phyloP scores from a whole-genome alignment of 2,329 filamentous ascomycete species.

The Aaosphaeria arxii region DNA sequence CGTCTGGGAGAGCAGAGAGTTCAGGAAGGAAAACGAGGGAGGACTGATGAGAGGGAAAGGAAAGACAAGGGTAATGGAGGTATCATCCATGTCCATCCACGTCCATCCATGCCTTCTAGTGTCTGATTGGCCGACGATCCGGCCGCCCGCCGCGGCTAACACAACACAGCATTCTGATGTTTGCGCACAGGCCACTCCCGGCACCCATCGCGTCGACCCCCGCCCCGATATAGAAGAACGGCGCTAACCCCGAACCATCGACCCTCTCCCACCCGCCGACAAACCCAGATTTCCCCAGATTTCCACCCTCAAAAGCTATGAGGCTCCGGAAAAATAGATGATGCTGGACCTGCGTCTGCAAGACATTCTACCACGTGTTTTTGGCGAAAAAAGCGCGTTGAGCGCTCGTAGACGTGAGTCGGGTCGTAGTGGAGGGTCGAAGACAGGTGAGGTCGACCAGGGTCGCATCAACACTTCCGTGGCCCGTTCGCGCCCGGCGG shows the following conservation, averaged over 20 bases:
- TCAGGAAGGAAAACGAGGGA: too few species aligned
- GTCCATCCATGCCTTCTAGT: not conserved
- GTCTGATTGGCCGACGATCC: not conserved
- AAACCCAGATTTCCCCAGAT: not conserved
- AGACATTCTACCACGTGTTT: not conserved
- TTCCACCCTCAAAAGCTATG: too few species aligned
- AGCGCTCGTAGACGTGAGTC: not conserved
- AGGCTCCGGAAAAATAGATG: not conserved
- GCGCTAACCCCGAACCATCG: too few species aligned
- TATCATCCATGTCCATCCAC: too few species aligned
- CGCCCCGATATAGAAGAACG: too few species aligned
- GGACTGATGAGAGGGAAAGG: too few species aligned
- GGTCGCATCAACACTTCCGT: too few species aligned
- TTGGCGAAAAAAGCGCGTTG: constrained; percentile 1
- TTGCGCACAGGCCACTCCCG: too few species aligned
- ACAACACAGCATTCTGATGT: too few species aligned
- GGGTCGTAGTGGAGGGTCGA: not conserved
- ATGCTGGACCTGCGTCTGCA: not conserved
- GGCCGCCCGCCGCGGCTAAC: not conserved
- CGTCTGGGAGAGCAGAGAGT: too few species aligned
- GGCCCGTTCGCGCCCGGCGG: not conserved
- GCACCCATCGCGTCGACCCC: too few species aligned
- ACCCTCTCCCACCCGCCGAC: not conserved
- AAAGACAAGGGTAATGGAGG: too few species aligned
- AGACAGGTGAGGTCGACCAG: not conserved